Evolutionary conservation across 2,329 filamentous ascomycete genomes (phyloP), one percentile per base, ranked within the genome.

Genomic region (Aspergillus jensenii): DNA sequence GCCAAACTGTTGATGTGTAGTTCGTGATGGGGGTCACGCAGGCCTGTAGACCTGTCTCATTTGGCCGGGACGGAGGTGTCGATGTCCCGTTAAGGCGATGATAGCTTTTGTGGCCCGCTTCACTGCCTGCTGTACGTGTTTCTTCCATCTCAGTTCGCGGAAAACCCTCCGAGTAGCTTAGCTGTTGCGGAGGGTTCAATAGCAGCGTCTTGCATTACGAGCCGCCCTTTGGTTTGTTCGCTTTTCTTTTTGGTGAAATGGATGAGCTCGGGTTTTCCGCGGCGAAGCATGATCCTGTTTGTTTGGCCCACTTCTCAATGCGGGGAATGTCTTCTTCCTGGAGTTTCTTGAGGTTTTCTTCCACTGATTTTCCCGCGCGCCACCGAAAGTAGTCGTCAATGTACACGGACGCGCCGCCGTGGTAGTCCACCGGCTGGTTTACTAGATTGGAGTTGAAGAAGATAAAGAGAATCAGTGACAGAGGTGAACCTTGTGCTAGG

Each of bases 361-460:
- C 64, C 9, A 60, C 63, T 4, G 62, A 62, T 11, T 14, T 21
- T 9, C 65, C 61, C 0, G 60, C 59, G 44, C 58, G 48, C 68
- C 61, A 68, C 8, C 53, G 45, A 41, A 64, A 68, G 33, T 67
- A 77, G 56, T 67, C 69, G 57, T 61, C 63, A 39, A 63, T 71
- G 55, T 68, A 78, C 50, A 59, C 65, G 21, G 58, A 71, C 31
- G 67, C 65, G 14, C 69, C 69, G 19, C 68, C 59, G 14, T 63
- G 35, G 21, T 9, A 50, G 43, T 59, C 25, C 7, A 67, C 62
- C 0, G 58, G 53, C 39, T 68, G 57, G 35, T 76, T 61, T 3
- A 77, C 70, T 9, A 76, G 66, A 44, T 74, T 68, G 27, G 67
- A 66, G 48, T 77, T 76, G 58, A 71, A 75, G 64, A 74, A 73